A percentile compares a stretch with the other conserved stretches of the same genome.
These are phyloP conservation scores for Paraphaeosphaeria minitans DNA, from an alignment of 2,329 filamentous ascomycete genomes.

Conservation along the genomic window DNA sequence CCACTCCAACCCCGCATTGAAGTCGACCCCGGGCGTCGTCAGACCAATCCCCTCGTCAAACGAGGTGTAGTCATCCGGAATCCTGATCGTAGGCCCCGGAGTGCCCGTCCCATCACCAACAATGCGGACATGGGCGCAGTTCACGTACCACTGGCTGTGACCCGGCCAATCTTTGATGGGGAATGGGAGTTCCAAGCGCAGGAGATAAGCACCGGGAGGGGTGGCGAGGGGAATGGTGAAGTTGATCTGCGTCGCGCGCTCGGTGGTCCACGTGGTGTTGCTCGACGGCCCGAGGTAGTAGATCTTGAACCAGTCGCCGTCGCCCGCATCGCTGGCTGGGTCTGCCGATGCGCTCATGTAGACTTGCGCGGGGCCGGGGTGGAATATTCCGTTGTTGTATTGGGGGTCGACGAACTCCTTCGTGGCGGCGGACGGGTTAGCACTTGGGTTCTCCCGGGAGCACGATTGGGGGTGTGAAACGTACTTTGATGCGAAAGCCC, in stretches of 20 bases:
- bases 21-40: slow-evolving; percentile 10
- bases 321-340: slow-evolving; percentile 7
- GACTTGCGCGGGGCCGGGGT: slow-evolving; percentile 14
- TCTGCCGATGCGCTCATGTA: slow-evolving; percentile 14
- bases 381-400: slow-evolving; percentile 13
- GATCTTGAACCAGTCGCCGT: slow-evolving; percentile 20
- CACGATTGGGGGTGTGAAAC: not conserved
- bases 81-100: slow-evolving; percentile 8
- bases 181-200: slow-evolving; percentile 14
- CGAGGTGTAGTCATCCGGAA: slow-evolving; percentile 13
- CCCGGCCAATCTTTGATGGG: slow-evolving; percentile 12
- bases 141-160: slow-evolving; percentile 18
- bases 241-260: slow-evolving; percentile 10
- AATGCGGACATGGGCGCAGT: slow-evolving; percentile 18
- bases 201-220: slow-evolving; percentile 12
- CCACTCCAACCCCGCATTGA: slow-evolving; percentile 1
- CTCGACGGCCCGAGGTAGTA: slow-evolving; percentile 9
- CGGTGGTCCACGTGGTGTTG: slow-evolving; percentile 8
- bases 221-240: slow-evolving; percentile 11
- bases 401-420: slow-evolving; percentile 1
- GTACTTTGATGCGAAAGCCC: slow-evolving; percentile 10
- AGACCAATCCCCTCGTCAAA: slow-evolving; percentile 11
- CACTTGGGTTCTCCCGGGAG: not conserved
- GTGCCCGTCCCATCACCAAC: slow-evolving; percentile 14
- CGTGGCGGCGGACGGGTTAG: not conserved